Conservation (phyloP, 768 basidiomycete species). For the Lentinula edodes region DNA sequence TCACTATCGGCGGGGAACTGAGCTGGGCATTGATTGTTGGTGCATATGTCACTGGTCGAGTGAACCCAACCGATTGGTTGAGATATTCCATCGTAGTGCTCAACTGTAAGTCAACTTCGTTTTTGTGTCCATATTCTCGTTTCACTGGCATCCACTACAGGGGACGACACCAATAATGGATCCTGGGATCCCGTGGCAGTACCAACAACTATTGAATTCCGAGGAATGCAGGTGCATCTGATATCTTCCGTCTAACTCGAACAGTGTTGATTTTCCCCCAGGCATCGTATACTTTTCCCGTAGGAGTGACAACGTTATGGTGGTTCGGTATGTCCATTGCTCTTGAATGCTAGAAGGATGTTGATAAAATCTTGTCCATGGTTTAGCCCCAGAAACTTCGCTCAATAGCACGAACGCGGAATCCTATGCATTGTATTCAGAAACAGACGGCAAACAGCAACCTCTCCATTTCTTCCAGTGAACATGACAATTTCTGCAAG, state of each 20-base stretch:
- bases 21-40: conserved; percentile 58
- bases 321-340: conserved; percentile 8
- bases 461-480: not conserved
- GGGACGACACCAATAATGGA: conserved; percentile 46
- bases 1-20: conserved; percentile 50
- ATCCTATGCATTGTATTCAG: not conserved
- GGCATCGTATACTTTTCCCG: conserved; percentile 75
- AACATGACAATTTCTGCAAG: not conserved
- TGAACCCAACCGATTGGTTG: conserved; percentile 47
- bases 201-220: conserved; percentile 56
- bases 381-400: not conserved
- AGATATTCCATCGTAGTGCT: conserved; percentile 71
- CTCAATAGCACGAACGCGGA: not conserved
- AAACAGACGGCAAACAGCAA: conserved; percentile 5
- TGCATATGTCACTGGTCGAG: conserved; percentile 59
- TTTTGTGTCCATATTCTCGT: not conserved
- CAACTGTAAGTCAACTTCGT: conserved; percentile 42
- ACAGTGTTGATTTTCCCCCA: conserved; percentile 14
- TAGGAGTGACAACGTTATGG: conserved; percentile 60
- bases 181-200: conserved; percentile 52
- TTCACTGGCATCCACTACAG: conserved; percentile 16
- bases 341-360: not conserved
- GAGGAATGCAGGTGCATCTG: conserved; percentile 46
- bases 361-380: not conserved
- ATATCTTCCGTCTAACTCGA: not conserved